Percentiles rank a stretch among this genome's conserved stretches.
phyloP scores from a whole-genome alignment of 176 grass and related monocot species.

The Musa beccarii region DNA sequence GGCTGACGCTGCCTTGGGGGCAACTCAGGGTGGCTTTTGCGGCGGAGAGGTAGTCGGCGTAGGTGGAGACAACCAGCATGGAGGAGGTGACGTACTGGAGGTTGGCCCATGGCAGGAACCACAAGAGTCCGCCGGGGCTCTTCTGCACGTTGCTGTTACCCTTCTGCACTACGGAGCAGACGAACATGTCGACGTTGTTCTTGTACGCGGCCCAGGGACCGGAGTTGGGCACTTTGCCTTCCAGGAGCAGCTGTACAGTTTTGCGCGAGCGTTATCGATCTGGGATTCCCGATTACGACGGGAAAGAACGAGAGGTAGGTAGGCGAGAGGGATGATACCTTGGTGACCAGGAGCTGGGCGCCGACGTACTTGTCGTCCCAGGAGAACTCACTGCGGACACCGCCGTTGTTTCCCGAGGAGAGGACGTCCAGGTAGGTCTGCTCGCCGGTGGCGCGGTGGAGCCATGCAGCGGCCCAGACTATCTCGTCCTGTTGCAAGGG shows the following conservation, averaged over 20 bases:
- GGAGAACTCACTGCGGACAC: constrained; percentile 21
- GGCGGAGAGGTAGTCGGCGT: constrained; percentile 38
- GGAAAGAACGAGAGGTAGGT: too few relatives aligned
- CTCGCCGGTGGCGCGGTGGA: constrained; percentile 44
- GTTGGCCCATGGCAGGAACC: constrained; percentile 40
- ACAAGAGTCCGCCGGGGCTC: constrained; percentile 53
- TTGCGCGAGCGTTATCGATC: too few relatives aligned
- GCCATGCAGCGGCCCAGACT: constrained; percentile 65
- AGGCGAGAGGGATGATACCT: constrained; percentile 18
- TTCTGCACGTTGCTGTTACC: constrained; percentile 16
- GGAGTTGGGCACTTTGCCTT: constrained; percentile 32
- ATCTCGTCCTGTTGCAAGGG: constrained; percentile 51
- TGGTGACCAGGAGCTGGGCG: constrained; percentile 50
- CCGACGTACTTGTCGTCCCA: constrained; percentile 82
- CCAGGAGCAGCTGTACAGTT: constrained; percentile 32
- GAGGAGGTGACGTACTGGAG: constrained; percentile 47
- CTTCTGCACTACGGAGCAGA: constrained; percentile 47
- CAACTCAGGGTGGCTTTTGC: constrained; percentile 22
- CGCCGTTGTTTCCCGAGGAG: constrained; percentile 19
- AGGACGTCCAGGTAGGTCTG: constrained; percentile 37
- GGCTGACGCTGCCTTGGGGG: not conserved
- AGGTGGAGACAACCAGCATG: constrained; percentile 34
- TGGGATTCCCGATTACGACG: too few relatives aligned
- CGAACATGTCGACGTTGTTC: constrained; percentile 32
- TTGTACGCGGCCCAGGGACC: constrained; percentile 23